phyloP scores from a whole-genome alignment of 805 yeast species.

The Teunomyces lycoperdinae region DNA sequence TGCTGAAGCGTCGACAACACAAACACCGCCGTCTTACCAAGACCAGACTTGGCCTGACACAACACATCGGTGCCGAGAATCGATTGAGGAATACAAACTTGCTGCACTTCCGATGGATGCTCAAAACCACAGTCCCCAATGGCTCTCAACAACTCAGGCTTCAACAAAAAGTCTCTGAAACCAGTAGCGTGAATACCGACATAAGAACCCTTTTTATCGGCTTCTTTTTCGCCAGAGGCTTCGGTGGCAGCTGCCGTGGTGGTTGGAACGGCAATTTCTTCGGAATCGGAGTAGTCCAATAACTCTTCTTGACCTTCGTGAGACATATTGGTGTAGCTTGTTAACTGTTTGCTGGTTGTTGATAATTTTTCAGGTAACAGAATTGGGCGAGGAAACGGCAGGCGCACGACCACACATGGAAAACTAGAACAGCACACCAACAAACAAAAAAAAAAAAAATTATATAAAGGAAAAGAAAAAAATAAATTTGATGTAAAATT shows the following conservation, averaged over 20 bases:
- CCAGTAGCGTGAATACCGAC: slow-evolving; percentile 99
- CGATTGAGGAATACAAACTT: slow-evolving; percentile 96
- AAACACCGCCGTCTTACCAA: slow-evolving; percentile 98
- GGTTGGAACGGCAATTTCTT: slow-evolving; percentile 76
- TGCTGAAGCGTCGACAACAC: slow-evolving; percentile 95
- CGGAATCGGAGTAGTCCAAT: slow-evolving; percentile 97
- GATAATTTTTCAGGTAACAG: slow-evolving; percentile 2
- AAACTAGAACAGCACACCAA: not conserved
- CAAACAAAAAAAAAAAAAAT: not conserved
- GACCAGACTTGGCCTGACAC: slow-evolving; percentile 99
- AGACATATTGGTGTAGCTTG: slow-evolving; percentile 52
- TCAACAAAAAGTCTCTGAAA: slow-evolving; percentile 93
- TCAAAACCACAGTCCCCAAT: slow-evolving; percentile 99
- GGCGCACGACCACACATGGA: not conserved
- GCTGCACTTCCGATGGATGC: slow-evolving; percentile 99
- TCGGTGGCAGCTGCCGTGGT: slow-evolving; percentile 37
- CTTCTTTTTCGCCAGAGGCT: slow-evolving; percentile 54
- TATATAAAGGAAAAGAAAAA: not conserved
- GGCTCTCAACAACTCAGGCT: slow-evolving; percentile 96
- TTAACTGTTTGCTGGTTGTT: slow-evolving; percentile 1
- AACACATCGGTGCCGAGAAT: slow-evolving; percentile 96
- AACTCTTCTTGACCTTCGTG: slow-evolving; percentile 99
- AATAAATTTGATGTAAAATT: not conserved
- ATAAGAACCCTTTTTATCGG: slow-evolving; percentile 92
- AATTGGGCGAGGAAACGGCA: slow-evolving; percentile 1